Evolutionary conservation across 805 yeast species (phyloP), one percentile per base, ranked within the genome.

Genomic region (Kazachstania martiniae): DNA sequence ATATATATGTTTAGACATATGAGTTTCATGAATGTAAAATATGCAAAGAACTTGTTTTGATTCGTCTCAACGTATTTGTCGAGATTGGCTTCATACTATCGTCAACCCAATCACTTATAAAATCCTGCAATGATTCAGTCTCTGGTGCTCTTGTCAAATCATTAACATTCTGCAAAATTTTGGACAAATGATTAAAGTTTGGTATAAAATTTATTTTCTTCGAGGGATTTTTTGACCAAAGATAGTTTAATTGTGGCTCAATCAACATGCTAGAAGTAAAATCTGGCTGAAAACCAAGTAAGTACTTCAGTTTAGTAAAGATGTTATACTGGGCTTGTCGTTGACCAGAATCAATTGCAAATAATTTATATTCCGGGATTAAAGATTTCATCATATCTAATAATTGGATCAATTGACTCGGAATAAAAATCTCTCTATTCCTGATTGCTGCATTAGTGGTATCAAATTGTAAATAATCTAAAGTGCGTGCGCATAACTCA

Each of bases 331-430:
- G 8, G n/a, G 13, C 9, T 19, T n/a, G 12, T n/a, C 43, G 33
- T 32, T 41, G 42, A 10, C 50, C 48, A 3, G 33, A 29, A 31
- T 54, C 59, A 12, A 54, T 33, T 13, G 49, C 45, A 25, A 54
- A 42, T 3, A 54, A 29, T 19, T 42, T 40, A 32, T 50, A 46
- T 25, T 46, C 51, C 5, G 58, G 57, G 7, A 49, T 42, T 28
- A 41, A 35, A 4, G 27, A 28, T 25, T 43, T 38, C 22, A 53
- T 34, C 15, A 44, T 31, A n/a, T 38, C 39, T 21, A 54, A 43
- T 13, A 54, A 33, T 28, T 49, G 49, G 12, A 51, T 39, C 13
- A 51, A 36, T 28, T 53, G 39, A 14, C 55, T 44, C 7, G 59
- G 58, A 8, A 53, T 42, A 33, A 39, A 40, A 4, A 39, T 16